Percentiles rank a stretch among this genome's conserved stretches.
Evolutionary conservation across 768 basidiomycete species (phyloP).

Genomic region (Termitomyces eurrhizus): DNA sequence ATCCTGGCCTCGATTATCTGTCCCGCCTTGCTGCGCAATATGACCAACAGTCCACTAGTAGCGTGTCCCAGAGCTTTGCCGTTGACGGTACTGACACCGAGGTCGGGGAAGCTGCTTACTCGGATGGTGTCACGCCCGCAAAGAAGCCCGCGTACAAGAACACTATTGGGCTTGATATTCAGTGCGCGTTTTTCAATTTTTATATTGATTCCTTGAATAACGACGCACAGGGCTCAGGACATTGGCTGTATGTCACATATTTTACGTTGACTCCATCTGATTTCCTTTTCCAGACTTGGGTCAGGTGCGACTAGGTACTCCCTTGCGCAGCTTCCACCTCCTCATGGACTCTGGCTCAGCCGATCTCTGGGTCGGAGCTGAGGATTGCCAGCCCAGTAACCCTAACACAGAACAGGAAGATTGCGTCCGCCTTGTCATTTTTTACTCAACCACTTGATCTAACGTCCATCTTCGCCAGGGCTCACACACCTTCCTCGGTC

Average conservation of each 20-base stretch:
- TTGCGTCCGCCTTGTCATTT: conserved; percentile 12
- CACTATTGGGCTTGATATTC: conserved; percentile 53
- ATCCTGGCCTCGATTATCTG: conserved; percentile 4
- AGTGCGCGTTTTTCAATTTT: conserved; percentile 31
- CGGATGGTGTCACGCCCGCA: conserved; percentile 17
- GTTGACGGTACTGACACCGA: conserved; percentile 15
- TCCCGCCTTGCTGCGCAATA: conserved; percentile 4
- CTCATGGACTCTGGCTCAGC: conserved; percentile 63
- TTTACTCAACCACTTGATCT: background rate
- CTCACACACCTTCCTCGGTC: conserved; percentile 47
- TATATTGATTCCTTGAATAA: background rate
- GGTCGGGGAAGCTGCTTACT: conserved; percentile 17
- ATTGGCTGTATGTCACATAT: conserved; percentile 37
- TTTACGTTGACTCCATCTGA: background rate
- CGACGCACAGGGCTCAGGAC: conserved; percentile 39
- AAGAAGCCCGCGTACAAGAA: conserved; percentile 20
- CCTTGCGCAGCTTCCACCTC: conserved; percentile 40
- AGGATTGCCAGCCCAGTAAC: conserved; percentile 34
- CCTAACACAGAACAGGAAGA: conserved; percentile 13
- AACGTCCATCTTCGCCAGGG: conserved; percentile 22
- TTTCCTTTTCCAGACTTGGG: conserved; percentile 24
- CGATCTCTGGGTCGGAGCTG: conserved; percentile 55
- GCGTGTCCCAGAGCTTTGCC: conserved; percentile 3
- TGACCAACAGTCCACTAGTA: background rate
- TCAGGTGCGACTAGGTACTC: conserved; percentile 39